Conservation (phyloP, 306 rosid species). For the Rosa rugosa region DNA sequence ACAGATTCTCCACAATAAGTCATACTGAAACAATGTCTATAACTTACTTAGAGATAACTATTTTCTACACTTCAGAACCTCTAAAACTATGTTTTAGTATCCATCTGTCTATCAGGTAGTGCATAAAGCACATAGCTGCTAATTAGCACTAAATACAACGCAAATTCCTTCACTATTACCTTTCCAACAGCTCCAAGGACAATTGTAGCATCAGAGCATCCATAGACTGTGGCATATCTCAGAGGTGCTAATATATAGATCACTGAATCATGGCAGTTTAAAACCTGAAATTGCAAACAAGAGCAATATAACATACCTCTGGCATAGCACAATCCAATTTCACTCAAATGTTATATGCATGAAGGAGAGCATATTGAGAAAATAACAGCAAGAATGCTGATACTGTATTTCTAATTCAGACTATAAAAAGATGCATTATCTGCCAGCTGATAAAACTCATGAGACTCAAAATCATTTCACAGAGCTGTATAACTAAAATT, state of each 20-base stretch:
- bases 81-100: neutral
- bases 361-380: constrained; percentile 10
- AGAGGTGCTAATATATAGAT: constrained; percentile 83
- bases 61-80: neutral
- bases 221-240: constrained; percentile 89
- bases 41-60: neutral
- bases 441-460: neutral
- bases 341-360: neutral
- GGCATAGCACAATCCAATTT: neutral
- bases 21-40: neutral
- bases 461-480: neutral
- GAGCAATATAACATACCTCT: neutral
- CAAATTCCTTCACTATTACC: constrained; percentile 47
- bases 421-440: neutral
- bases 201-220: constrained; percentile 95
- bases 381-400: neutral
- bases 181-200: constrained; percentile 98
- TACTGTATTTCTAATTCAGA: neutral
- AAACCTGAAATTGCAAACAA: constrained; percentile 57
- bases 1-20: neutral
- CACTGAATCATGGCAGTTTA: constrained; percentile 88
- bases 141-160: constrained; percentile 8
- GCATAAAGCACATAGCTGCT: neutral
- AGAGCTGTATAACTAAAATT: neutral
- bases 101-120: neutral